phyloP scores from a whole-genome alignment of 768 basidiomycete species.

The Coprinopsis marcescibilis region DNA sequence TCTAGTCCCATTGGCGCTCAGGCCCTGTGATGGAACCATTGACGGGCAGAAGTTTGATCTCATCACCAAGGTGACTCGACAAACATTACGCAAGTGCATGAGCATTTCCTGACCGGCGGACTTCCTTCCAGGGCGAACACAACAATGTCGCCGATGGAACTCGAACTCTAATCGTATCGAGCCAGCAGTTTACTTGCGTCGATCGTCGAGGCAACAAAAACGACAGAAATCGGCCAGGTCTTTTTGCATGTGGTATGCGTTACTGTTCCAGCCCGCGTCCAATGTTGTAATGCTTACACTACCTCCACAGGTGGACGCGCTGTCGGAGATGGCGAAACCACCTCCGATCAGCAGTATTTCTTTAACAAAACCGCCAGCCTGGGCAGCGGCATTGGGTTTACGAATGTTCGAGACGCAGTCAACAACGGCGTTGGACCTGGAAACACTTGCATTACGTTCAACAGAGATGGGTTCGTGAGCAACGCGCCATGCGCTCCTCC shows the following conservation, averaged over 20 bases:
- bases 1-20: constrained; percentile 24
- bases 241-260: constrained; percentile 21
- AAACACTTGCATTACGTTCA: constrained; percentile 20
- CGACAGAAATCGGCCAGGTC: constrained; percentile 21
- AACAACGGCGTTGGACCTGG: constrained; percentile 20
- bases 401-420: constrained; percentile 16
- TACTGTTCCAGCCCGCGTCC: neutral
- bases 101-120: neutral
- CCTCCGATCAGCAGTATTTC: constrained; percentile 22
- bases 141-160: constrained; percentile 22
- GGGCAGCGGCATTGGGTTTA: constrained; percentile 13
- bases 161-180: constrained; percentile 24
- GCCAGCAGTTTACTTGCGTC: constrained; percentile 23
- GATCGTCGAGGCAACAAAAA: constrained; percentile 22
- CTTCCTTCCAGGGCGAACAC: constrained; percentile 20
- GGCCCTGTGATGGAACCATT: constrained; percentile 20
- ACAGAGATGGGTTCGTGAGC: constrained; percentile 21
- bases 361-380: constrained; percentile 19
- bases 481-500: constrained; percentile 23
- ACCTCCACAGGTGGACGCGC: constrained; percentile 20
- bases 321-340: constrained; percentile 23
- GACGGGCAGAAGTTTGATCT: constrained; percentile 29
- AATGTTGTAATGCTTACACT: neutral
- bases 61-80: constrained; percentile 19
- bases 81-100: neutral